These are phyloP conservation scores for Trypanosoma lewisi DNA, from an alignment of 208 protist species.

Conservation along the genomic window DNA sequence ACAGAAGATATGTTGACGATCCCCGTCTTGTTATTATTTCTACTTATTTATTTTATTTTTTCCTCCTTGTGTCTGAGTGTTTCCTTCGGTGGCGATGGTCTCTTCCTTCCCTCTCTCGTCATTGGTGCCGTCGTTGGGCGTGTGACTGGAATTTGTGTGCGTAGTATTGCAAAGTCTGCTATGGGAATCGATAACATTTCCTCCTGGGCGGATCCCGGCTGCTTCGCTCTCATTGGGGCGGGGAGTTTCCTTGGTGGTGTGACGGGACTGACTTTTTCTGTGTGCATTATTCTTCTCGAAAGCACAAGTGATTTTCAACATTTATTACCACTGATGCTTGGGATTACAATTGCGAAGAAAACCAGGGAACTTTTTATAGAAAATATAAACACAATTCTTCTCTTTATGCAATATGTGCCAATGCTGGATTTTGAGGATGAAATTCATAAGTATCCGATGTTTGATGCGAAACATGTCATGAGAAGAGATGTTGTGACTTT, in stretches of 20 bases:
- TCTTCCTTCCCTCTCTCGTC: slow-evolving; percentile 26
- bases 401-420: slow-evolving; percentile 41
- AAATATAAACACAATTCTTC: slow-evolving; percentile 41
- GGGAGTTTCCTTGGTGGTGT: slow-evolving; percentile 51
- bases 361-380: slow-evolving; percentile 36
- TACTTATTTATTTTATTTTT: slow-evolving; percentile 37
- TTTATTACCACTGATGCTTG: slow-evolving; percentile 52
- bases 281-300: slow-evolving; percentile 47
- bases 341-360: slow-evolving; percentile 42
- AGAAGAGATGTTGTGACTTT: slow-evolving; percentile 30
- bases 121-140: slow-evolving; percentile 42
- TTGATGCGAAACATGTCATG: slow-evolving; percentile 54
- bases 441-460: slow-evolving; percentile 41
- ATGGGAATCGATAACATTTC: background rate
- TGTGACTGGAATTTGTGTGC: slow-evolving; percentile 26
- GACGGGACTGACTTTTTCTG: slow-evolving; percentile 47
- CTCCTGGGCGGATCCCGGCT: slow-evolving; percentile 51
- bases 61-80: slow-evolving; percentile 49
- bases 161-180: background rate
- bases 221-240: slow-evolving; percentile 60
- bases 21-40: slow-evolving; percentile 34
- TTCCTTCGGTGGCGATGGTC: slow-evolving; percentile 28
- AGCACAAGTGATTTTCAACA: slow-evolving; percentile 52
- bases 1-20: slow-evolving; percentile 35
- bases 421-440: slow-evolving; percentile 46